These are phyloP conservation scores for Phytomonas francai DNA, from an alignment of 208 protist species.

Conservation along the genomic window DNA sequence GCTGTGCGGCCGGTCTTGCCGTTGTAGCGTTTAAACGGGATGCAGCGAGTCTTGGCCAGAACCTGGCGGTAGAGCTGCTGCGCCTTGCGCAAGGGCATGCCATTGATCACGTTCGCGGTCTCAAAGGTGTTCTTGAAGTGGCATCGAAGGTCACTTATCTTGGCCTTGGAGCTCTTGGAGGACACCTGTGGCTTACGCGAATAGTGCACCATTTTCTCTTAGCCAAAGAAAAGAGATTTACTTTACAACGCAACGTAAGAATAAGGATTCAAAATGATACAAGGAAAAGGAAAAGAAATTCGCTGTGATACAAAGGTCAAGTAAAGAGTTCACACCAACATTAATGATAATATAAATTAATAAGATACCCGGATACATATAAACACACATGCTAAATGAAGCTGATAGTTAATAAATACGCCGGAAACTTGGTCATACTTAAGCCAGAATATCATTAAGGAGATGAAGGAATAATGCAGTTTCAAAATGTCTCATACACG, in stretches of 20 bases:
- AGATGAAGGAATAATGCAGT: background rate
- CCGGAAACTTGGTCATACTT: background rate
- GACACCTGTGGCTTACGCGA: conserved; percentile 87
- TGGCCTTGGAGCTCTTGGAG: conserved; percentile 82
- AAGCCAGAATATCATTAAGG: background rate
- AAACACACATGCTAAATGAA: background rate
- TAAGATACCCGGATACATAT: background rate
- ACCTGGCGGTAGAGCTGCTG: conserved; percentile 91
- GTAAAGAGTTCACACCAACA: background rate
- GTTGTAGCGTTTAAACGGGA: conserved; percentile 93
- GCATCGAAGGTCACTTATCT: conserved; percentile 87
- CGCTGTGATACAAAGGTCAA: background rate
- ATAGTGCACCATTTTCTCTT: conserved; percentile 76
- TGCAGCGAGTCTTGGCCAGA: conserved; percentile 90
- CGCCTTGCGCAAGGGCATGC: conserved; percentile 89
- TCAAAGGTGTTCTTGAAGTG: conserved; percentile 95
- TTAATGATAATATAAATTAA: background rate
- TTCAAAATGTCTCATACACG: background rate
- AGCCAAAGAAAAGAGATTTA: conserved; percentile 4
- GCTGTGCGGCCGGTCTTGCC: conserved; percentile 88
- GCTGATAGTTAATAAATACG: background rate
- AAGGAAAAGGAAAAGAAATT: conserved; percentile 1
- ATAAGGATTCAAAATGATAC: conserved; percentile 1
- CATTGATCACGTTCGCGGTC: conserved; percentile 89
- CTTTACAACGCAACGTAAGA: background rate